These are phyloP conservation scores for Penicillium thymicola DNA, from an alignment of 2,329 filamentous ascomycete genomes.

Conservation along the genomic window DNA sequence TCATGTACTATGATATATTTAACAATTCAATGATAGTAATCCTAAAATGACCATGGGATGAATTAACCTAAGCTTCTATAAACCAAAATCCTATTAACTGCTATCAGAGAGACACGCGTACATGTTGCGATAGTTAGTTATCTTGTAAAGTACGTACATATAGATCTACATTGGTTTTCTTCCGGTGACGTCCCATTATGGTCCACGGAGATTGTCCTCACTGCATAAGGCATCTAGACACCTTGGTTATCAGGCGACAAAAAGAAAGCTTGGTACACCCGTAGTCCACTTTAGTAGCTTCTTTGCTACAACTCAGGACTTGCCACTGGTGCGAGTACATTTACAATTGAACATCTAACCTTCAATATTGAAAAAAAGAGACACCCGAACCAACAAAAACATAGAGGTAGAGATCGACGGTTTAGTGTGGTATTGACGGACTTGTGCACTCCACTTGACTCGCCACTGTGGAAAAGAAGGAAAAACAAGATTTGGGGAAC, in stretches of 20 bases:
- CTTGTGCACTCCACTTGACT: constrained; percentile 11
- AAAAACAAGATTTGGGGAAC: constrained; percentile 18
- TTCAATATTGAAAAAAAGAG: neutral
- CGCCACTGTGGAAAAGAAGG: constrained; percentile 4
- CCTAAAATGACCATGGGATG: neutral
- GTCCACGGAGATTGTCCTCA: neutral
- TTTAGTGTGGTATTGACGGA: constrained; percentile 7
- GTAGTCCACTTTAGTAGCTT: neutral
- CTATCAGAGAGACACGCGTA: neutral
- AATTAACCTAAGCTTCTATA: neutral
- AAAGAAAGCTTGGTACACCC: neutral
- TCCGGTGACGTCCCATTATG: neutral
- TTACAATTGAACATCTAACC: too few species aligned
- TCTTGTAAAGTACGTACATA: neutral
- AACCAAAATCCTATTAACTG: too few species aligned
- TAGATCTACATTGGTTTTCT: neutral
- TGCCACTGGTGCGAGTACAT: neutral
- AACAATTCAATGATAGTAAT: neutral
- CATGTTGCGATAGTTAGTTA: neutral
- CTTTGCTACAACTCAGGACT: neutral
- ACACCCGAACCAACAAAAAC: neutral
- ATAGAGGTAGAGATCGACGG: constrained; percentile 6
- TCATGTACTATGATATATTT: neutral
- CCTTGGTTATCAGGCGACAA: neutral
- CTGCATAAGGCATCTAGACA: neutral